A percentile compares a stretch with the other conserved stretches of the same genome.
phyloP scores from a whole-genome alignment of 495 filamentous ascomycete species.

The Talaromyces trachyspermus region DNA sequence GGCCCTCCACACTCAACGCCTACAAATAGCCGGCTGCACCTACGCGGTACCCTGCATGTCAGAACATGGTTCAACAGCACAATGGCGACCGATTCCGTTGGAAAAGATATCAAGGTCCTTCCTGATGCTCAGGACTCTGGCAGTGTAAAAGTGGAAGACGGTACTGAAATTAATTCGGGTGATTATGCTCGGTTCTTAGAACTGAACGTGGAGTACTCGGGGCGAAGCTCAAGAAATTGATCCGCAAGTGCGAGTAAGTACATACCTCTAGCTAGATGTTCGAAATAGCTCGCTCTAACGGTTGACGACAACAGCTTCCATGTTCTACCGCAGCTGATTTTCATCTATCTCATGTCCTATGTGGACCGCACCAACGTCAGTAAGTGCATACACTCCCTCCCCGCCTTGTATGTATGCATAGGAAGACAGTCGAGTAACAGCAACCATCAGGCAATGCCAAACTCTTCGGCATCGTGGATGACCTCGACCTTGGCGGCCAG shows the following conservation, averaged over 20 bases:
- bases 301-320: not conserved
- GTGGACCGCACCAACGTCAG: not conserved
- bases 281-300: not conserved
- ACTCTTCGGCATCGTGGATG: constrained; percentile 8
- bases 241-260: not conserved
- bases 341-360: not conserved
- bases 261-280: too few species aligned
- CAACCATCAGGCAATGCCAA: not conserved
- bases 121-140: too few species aligned
- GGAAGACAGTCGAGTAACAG: not conserved
- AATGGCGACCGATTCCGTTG: too few species aligned
- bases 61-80: too few species aligned
- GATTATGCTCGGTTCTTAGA: not conserved
- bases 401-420: too few species aligned
- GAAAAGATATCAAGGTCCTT: too few species aligned
- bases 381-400: too few species aligned
- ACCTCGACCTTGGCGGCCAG: constrained; percentile 5
- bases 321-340: not conserved
- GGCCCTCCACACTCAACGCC: too few species aligned
- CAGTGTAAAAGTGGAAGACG: too few species aligned
- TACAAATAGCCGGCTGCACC: too few species aligned
- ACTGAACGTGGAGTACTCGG: not conserved
- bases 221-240: not conserved
- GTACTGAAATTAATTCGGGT: too few species aligned
- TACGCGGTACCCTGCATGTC: too few species aligned